Percentiles rank a stretch among this genome's conserved stretches.
These are phyloP conservation scores for Wickerhamiella hasegawae DNA, from an alignment of 805 yeast species.

Conservation along the genomic window DNA sequence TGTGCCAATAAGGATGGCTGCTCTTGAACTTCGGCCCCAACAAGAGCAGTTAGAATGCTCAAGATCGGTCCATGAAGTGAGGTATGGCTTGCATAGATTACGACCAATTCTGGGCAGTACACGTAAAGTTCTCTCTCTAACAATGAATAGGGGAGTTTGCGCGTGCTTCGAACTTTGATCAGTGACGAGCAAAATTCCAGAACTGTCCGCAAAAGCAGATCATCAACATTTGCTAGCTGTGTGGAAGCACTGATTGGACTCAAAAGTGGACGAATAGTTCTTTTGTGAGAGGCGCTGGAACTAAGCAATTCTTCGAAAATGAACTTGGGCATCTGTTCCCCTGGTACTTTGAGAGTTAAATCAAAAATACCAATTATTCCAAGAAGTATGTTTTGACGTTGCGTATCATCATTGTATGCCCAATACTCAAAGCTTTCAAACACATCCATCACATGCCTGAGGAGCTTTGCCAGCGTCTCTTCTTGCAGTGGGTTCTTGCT, in stretches of 20 bases:
- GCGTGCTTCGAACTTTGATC: slow-evolving; percentile 37
- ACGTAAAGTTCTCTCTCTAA: slow-evolving; percentile 48
- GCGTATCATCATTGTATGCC: slow-evolving; percentile 40
- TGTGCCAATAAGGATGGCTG: slow-evolving; percentile 74
- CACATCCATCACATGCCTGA: slow-evolving; percentile 32
- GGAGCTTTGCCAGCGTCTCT: slow-evolving; percentile 1
- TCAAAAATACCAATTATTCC: slow-evolving; percentile 38
- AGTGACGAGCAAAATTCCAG: slow-evolving; percentile 42
- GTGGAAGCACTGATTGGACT: slow-evolving; percentile 32
- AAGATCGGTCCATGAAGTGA: slow-evolving; percentile 36
- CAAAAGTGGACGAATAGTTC: slow-evolving; percentile 40
- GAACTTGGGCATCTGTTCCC: slow-evolving; percentile 36
- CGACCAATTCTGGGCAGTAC: slow-evolving; percentile 39
- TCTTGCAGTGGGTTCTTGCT: slow-evolving; percentile 21
- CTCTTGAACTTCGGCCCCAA: slow-evolving; percentile 22
- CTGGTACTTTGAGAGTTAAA: slow-evolving; percentile 37
- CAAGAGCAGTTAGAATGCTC: slow-evolving; percentile 32
- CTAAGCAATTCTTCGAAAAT: slow-evolving; percentile 43
- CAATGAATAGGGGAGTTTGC: slow-evolving; percentile 38
- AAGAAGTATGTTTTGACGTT: slow-evolving; percentile 47
- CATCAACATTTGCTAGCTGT: no score
- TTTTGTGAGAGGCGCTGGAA: slow-evolving; percentile 31
- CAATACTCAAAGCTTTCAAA: slow-evolving; percentile 64
- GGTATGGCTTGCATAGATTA: slow-evolving; percentile 36
- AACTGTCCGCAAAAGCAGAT: slow-evolving; percentile 30